phyloP scores from a whole-genome alignment of 805 yeast genomes.

The Kazachstania viticola region DNA sequence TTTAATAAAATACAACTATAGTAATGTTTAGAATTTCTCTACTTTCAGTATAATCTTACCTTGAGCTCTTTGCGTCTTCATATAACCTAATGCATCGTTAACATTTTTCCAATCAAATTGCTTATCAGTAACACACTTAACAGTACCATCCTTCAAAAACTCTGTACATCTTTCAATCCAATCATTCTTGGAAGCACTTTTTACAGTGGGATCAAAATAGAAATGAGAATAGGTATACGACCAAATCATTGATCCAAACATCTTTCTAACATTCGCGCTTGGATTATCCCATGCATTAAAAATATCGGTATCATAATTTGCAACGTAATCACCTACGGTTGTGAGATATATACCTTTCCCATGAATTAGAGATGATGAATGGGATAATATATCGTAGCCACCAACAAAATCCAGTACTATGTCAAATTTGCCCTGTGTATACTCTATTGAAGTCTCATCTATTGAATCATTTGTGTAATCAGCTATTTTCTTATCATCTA shows the following conservation, averaged over 20 bases:
- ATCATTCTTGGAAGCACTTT: slow-evolving; percentile 18
- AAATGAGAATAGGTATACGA: slow-evolving; percentile 28
- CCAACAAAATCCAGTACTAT: slow-evolving; percentile 62
- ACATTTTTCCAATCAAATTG: slow-evolving; percentile 43
- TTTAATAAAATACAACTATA: too few relatives aligned
- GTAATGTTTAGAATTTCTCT: slow-evolving; percentile 31
- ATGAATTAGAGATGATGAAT: slow-evolving; percentile 34
- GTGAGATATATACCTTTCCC: slow-evolving; percentile 44
- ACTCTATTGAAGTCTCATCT: slow-evolving; percentile 16
- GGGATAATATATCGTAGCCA: slow-evolving; percentile 40
- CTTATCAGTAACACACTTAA: slow-evolving; percentile 43
- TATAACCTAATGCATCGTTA: slow-evolving; percentile 40
- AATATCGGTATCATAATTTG: slow-evolving; percentile 29
- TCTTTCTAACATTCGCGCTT: slow-evolving; percentile 27
- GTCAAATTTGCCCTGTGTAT: slow-evolving; percentile 41
- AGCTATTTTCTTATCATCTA: slow-evolving; percentile 25
- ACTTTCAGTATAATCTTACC: slow-evolving; percentile 57
- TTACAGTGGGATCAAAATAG: slow-evolving; percentile 24
- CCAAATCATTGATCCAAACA: slow-evolving; percentile 28
- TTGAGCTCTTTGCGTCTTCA: slow-evolving; percentile 40
- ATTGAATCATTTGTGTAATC: slow-evolving; percentile 14
- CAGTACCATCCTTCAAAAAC: slow-evolving; percentile 35
- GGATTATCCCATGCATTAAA: slow-evolving; percentile 29
- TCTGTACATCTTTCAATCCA: slow-evolving; percentile 36
- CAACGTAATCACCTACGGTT: slow-evolving; percentile 52